phyloP scores from a whole-genome alignment of 208 protist genomes.

The Acanthamoeba sp. region DNA sequence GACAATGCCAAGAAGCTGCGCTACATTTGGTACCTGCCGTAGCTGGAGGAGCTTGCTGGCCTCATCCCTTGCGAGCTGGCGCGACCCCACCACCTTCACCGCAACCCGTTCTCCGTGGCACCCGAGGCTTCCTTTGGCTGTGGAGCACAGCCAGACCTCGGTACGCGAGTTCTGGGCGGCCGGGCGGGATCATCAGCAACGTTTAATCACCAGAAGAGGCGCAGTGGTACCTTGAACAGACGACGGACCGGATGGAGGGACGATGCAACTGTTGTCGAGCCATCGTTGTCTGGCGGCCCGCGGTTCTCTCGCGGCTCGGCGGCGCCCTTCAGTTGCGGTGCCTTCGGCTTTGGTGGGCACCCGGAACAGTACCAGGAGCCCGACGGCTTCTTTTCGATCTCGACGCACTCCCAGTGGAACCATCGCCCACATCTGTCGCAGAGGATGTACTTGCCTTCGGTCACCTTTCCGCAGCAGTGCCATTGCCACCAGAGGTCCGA shows the following conservation, averaged over 20 bases:
- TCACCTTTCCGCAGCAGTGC: background rate
- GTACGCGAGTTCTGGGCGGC: background rate
- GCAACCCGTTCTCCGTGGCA: background rate
- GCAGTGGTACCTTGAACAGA: background rate
- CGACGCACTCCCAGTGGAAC: conserved; percentile 2
- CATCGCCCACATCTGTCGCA: conserved; percentile 11
- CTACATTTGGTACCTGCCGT: background rate
- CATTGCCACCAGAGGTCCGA: background rate
- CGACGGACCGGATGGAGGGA: background rate
- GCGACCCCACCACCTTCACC: conserved; percentile 1
- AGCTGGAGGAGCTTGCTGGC: background rate
- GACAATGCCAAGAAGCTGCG: background rate
- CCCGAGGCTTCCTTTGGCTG: background rate
- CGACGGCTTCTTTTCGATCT: background rate
- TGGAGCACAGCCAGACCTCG: background rate
- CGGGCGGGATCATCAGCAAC: background rate
- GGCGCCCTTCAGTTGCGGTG: background rate
- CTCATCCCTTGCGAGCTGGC: conserved; percentile 4
- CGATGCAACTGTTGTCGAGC: background rate
- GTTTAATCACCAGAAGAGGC: background rate
- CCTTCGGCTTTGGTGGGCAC: background rate
- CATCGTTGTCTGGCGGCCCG: background rate
- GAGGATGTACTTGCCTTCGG: conserved; percentile 9
- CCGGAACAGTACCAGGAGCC: background rate
- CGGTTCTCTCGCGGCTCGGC: conserved; percentile 16